These are phyloP conservation scores for Alternaria sp. DNA, from an alignment of 2,329 filamentous ascomycete genomes.

Conservation along the genomic window DNA sequence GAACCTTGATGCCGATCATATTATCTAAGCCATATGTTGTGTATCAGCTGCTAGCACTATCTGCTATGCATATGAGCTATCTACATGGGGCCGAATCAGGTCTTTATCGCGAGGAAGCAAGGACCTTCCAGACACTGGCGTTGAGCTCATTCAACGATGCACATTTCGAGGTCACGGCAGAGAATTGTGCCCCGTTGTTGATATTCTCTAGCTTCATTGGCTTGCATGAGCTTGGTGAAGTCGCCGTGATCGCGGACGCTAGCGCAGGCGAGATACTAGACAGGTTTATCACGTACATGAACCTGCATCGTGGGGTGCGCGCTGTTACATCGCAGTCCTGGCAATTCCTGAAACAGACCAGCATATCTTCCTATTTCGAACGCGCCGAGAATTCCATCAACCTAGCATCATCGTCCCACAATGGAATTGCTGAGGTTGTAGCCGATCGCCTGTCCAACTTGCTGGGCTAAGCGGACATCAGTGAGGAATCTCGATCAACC, in stretches of 20 bases:
- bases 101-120: not conserved
- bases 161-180: not conserved
- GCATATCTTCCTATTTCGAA: not conserved
- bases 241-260: not conserved
- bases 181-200: not conserved
- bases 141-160: not conserved
- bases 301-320: conserved; percentile 4
- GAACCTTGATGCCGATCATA: not conserved
- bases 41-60: not conserved
- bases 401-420: not conserved
- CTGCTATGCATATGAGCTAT: not conserved
- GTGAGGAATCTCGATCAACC: not conserved
- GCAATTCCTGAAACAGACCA: not conserved
- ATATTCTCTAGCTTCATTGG: not conserved
- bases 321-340: not conserved
- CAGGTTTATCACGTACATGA: conserved; percentile 6
- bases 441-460: not conserved
- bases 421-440: not conserved
- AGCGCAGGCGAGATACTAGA: not conserved
- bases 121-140: not conserved
- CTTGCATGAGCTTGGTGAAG: not conserved
- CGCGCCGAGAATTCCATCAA: not conserved
- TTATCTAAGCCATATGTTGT: not conserved
- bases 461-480: not conserved
- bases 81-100: not conserved